A percentile compares a stretch with the other conserved stretches of the same genome.
Evolutionary conservation across 2,329 filamentous ascomycete genomes (phyloP).

Genomic region (Botrytis byssoidea): DNA sequence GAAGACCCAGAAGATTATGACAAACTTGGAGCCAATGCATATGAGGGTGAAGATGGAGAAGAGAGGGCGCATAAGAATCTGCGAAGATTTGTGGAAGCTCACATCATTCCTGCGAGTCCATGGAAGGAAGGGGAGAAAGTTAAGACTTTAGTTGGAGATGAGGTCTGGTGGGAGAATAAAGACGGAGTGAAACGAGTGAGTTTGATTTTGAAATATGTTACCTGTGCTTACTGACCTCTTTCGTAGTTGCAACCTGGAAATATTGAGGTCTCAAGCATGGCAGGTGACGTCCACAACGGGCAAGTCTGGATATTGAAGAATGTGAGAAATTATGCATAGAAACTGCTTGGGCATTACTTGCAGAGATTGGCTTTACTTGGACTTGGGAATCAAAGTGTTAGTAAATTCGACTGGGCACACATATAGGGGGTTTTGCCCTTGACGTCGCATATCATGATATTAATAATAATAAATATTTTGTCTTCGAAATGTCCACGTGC

Average conservation of each 20-base stretch:
- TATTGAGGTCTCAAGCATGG: conserved; percentile 73
- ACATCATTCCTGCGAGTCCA: conserved; percentile 72
- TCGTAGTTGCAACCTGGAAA: conserved; percentile 73
- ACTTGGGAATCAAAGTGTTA: background rate
- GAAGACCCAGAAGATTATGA: conserved; percentile 73
- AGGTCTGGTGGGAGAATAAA: conserved; percentile 79
- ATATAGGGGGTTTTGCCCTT: background rate
- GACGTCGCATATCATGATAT: background rate
- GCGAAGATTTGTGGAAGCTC: conserved; percentile 77
- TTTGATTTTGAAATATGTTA: conserved; percentile 25
- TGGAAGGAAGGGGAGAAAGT: conserved; percentile 69
- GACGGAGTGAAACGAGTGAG: conserved; percentile 66
- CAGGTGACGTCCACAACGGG: conserved; percentile 78
- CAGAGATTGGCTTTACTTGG: background rate
- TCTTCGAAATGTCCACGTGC: background rate
- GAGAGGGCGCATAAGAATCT: conserved; percentile 77
- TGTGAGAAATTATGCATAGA: conserved; percentile 43
- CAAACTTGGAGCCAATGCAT: conserved; percentile 65
- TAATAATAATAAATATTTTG: background rate
- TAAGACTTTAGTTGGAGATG: conserved; percentile 63
- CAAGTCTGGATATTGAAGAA: conserved; percentile 65
- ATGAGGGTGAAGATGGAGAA: conserved; percentile 71
- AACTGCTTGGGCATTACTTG: background rate
- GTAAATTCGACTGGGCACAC: background rate
- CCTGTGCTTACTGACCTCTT: conserved; percentile 8